Conservation (phyloP, 139 green algal genomes). For the Desmodesmus armatus region DNA sequence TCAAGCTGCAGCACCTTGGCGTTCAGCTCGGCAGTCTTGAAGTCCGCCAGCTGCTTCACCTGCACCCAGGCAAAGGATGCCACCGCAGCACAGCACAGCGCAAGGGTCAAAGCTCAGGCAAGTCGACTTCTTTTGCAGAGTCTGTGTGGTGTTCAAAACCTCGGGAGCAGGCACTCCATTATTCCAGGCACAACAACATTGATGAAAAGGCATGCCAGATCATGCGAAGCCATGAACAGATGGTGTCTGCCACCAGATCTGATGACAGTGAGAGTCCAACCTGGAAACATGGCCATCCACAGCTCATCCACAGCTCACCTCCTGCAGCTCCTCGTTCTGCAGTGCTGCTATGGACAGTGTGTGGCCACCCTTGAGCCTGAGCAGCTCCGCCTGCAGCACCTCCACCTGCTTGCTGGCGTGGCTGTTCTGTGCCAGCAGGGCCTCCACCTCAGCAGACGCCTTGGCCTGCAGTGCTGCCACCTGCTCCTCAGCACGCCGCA, state of each 20-base stretch:
- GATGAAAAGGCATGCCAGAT: no score
- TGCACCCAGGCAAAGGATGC: slow-evolving; percentile 41
- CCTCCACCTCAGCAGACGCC: slow-evolving; percentile 24
- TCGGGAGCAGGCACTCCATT: no score
- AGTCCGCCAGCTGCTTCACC: slow-evolving; percentile 83
- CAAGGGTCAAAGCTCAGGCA: no score
- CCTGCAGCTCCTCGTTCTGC: slow-evolving; percentile 55
- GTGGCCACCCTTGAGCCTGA: neutral
- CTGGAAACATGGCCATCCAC: no score
- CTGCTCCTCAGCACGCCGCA: slow-evolving; percentile 52
- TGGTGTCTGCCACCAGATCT: no score
- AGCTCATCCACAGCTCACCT: slow-evolving; percentile 43
- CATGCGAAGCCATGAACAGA: no score
- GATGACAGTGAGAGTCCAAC: no score
- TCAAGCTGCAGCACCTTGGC: slow-evolving; percentile 64
- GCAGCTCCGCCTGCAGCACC: slow-evolving; percentile 35
- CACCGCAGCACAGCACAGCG: neutral
- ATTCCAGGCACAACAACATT: no score
- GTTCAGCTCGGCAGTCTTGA: slow-evolving; percentile 79
- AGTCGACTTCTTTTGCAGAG: no score
- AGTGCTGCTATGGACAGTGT: slow-evolving; percentile 4
- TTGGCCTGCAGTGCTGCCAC: slow-evolving; percentile 11
- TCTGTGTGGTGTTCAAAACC: no score
- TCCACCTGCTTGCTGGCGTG: slow-evolving; percentile 23
- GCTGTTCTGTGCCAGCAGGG: slow-evolving; percentile 33